phyloP scores from a whole-genome alignment of 352 stramenopile species.

The Pythium sukuiense region DNA sequence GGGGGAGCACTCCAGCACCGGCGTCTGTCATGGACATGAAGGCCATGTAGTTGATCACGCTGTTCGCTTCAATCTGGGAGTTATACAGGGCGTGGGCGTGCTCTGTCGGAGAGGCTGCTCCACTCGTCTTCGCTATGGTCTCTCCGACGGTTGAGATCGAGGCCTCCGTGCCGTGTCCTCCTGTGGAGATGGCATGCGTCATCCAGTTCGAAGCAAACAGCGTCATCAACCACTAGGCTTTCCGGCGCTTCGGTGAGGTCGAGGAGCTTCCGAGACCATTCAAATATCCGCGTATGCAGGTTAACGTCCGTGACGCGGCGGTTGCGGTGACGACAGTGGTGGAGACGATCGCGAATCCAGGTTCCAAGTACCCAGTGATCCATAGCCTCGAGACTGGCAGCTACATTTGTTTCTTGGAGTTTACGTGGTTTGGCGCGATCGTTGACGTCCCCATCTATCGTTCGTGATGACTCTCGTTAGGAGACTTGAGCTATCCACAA shows the following conservation, averaged over 20 bases:
- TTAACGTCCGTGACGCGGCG: slow-evolving; percentile 21
- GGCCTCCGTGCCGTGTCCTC: background rate
- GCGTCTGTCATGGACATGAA: background rate
- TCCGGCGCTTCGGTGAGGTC: background rate
- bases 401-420: slow-evolving; percentile 25
- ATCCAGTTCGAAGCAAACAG: slow-evolving; percentile 27
- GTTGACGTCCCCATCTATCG: slow-evolving; percentile 14
- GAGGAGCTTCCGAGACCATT: too few species aligned
- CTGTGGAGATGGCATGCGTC: background rate
- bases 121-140: slow-evolving; percentile 19
- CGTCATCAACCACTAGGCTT: slow-evolving; percentile 28
- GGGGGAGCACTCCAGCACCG: too few species aligned
- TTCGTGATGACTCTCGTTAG: too few species aligned
- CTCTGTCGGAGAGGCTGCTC: slow-evolving; percentile 12
- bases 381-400: slow-evolving; percentile 11
- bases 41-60: slow-evolving; percentile 27
- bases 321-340: slow-evolving; percentile 21
- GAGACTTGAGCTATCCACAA: background rate
- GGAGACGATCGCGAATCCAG: slow-evolving; percentile 21
- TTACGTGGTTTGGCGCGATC: slow-evolving; percentile 4
- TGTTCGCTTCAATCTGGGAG: slow-evolving; percentile 20
- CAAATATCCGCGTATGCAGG: background rate
- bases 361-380: slow-evolving; percentile 18
- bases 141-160: slow-evolving; percentile 13
- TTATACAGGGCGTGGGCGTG: too few species aligned